These are phyloP conservation scores for Aspergillus chevalieri DNA, from an alignment of 2,329 filamentous ascomycete genomes.

Conservation along the genomic window DNA sequence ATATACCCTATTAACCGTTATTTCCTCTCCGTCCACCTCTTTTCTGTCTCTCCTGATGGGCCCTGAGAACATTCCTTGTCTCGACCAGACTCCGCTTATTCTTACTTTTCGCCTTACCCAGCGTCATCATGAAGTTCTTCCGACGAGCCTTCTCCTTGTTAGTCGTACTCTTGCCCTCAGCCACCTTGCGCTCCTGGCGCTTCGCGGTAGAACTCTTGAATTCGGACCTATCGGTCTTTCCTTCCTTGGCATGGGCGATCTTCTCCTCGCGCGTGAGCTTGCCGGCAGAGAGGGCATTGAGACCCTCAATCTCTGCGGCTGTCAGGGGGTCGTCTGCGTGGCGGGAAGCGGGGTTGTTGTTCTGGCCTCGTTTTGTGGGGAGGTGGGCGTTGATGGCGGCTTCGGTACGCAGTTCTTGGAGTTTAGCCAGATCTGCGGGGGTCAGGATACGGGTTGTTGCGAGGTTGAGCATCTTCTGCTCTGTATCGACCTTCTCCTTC, in stretches of 20 bases:
- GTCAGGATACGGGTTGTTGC: slow-evolving; percentile 94
- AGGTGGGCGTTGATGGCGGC: slow-evolving; percentile 49
- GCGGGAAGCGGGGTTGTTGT: slow-evolving; percentile 44
- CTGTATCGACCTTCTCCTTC: slow-evolving; percentile 15
- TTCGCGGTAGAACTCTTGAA: slow-evolving; percentile 83
- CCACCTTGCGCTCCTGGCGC: slow-evolving; percentile 78
- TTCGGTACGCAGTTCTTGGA: slow-evolving; percentile 75
- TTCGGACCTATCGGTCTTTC: slow-evolving; percentile 68
- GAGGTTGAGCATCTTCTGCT: slow-evolving; percentile 48
- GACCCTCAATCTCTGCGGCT: slow-evolving; percentile 83
- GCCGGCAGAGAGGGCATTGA: slow-evolving; percentile 62
- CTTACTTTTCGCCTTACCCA: slow-evolving; percentile 93
- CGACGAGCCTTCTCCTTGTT: slow-evolving; percentile 94
- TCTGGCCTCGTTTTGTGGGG: slow-evolving; percentile 28
- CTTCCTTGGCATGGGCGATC: slow-evolving; percentile 73
- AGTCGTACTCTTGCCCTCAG: slow-evolving; percentile 88
- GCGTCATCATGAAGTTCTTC: slow-evolving; percentile 99
- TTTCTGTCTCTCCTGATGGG: slow-evolving; percentile 77
- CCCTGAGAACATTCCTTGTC: slow-evolving; percentile 71
- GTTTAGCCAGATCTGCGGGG: slow-evolving; percentile 89
- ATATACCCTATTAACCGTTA: background rate
- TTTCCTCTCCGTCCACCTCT: slow-evolving; percentile 78
- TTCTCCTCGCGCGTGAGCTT: slow-evolving; percentile 88
- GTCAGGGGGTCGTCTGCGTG: slow-evolving; percentile 86
- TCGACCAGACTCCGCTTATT: slow-evolving; percentile 89